Evolutionary conservation across 305 asterid genomes (phyloP), one percentile per base, ranked within the genome.

Genomic region (Fraxinus paxiana): DNA sequence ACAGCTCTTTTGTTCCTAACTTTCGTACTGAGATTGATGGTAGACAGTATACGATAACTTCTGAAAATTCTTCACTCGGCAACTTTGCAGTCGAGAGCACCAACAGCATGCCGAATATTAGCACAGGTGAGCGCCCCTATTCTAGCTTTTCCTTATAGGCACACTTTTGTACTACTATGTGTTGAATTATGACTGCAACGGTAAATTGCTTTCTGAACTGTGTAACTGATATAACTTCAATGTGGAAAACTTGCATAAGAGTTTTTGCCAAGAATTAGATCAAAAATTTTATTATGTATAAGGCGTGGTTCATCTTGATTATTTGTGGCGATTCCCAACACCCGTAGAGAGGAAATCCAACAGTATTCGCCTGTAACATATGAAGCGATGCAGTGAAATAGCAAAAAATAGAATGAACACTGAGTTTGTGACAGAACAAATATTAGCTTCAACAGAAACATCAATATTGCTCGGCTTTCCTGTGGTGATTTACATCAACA

Each of bases 71-170:
- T 82, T 51, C 86, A 6, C 79, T 33, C 37, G 84, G 73, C 22
- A 83, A 79, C 5, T 75, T 73, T 77, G 73, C 31, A 37, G 67
- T 67, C 24, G 85, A 71, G 31, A 24, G 71, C 13, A 17, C 56
- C 15, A 26, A 70, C 41, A 77, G 67, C 38, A 26, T 59, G 6
- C 74, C 84, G 59, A 59, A 81, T 26, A 70, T 79, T 26, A 79
- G 75, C 33, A 28, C 70, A 9, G 82, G 93, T 91, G 72, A 88
- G 86, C 76, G 43, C 48, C 70, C 71, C 5, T 70, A n/a, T 35
- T 28, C 59, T 43, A 71, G 67, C 48, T 76, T 84, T 59, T 43
- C 83, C 69, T 43, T 22, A 28, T 34, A 12, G 77, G 10, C 63
- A 13, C 17, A 2, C 15, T 73, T 26, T 34, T 77, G 78, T 73